Base-by-base conservation (phyloP, 1,284 basidiomycete genomes). In the Puccinia triticina region DNA sequence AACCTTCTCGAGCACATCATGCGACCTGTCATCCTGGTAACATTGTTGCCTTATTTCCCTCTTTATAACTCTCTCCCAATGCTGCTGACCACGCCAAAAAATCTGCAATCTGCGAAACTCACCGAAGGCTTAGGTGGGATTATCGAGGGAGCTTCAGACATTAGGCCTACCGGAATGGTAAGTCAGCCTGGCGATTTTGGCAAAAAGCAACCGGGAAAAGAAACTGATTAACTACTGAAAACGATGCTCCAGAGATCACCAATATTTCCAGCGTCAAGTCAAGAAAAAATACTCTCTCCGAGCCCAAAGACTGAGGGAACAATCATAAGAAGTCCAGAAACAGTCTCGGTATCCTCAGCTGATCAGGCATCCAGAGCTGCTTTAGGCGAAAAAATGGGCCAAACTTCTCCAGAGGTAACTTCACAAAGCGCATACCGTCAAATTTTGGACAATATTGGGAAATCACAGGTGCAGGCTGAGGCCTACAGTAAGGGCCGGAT, bases 31-130 rank as follows among this genome's bases (percentile, higher is more conserved):
- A 32, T 43, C 40, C 29, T 61, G 7, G 32, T 61, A 12, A 14
- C 3, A 10, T 61, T 61, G 11, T 61, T 61, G 5, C 7, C 59
- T 11, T 18, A 32, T 34, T 61, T 61, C 18, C 29, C 59, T 10
- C 59, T 61, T 32, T 32, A 61, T 29, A 32, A 61, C 59, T 61
- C 59, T 61, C 59, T 61, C 59, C 59, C 59, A 34, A 61, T 61
- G 59, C 40, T 43, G 12, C 12, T 43, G 40, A 43, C 40, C n/a
- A n/a, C n/a, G n/a, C n/a, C n/a, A n/a, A n/a, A n/a, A n/a, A n/a
- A n/a, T n/a, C n/a, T n/a, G n/a, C n/a, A n/a, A n/a, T n/a, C n/a
- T n/a, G n/a, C n/a, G n/a, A n/a, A n/a, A n/a, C n/a, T n/a, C n/a
- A n/a, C n/a, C n/a, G n/a, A n/a, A n/a, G n/a, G n/a, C n/a, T n/a